Evolutionary conservation across 257 asterid genomes (phyloP), one percentile per base, ranked within the genome.

Genomic region (Solanum virginianum): DNA sequence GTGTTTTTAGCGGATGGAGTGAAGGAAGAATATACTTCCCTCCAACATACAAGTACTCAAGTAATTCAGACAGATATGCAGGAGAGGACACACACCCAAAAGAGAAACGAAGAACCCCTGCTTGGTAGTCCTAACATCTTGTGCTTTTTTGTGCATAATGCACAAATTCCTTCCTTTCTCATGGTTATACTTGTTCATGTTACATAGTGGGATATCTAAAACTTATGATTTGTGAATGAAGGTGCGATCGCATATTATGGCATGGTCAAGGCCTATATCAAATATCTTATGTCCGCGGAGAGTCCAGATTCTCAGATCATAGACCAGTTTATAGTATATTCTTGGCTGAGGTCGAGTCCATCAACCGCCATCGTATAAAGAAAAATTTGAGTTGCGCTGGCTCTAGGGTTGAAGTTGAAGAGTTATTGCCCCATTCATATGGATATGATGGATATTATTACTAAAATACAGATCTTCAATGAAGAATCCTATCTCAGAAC

Each of bases 221-320:
- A 16, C 63, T 77, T 53, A 17, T 81, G 80, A 65, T 62, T 77
- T 83, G 14, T 86, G 85, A 41, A 79, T 92, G 91, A 85, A 94
- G 99, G 99, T 97, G 99, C 85, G 99, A 97, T 91, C 98, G 99
- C 1, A 97, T 97, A 90, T 62, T 97, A 81, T 95, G 99, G 98
- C 88, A 91, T 62, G 99, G 99, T 17, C 91, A 81, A 89, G 99
- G 99, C 81, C 89, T 97, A 79, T 95, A 89, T 71, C 99, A 97
- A 82, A 85, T 95, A 86, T 97, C 99, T 2, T 97, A 97, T 62
- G 97, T 97, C 69, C 95, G 99, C 66, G 99, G 98, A 8, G 99
- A 97, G 90, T 95, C 99, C 11, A 91, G 95, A 81, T 97, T 97
- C 88, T 95, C 99, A 0, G 98, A 95, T 86, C 99, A 97, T 83